These are phyloP conservation scores for Paxillus rubicundulus DNA, from an alignment of 768 basidiomycete genomes.

Conservation along the genomic window DNA sequence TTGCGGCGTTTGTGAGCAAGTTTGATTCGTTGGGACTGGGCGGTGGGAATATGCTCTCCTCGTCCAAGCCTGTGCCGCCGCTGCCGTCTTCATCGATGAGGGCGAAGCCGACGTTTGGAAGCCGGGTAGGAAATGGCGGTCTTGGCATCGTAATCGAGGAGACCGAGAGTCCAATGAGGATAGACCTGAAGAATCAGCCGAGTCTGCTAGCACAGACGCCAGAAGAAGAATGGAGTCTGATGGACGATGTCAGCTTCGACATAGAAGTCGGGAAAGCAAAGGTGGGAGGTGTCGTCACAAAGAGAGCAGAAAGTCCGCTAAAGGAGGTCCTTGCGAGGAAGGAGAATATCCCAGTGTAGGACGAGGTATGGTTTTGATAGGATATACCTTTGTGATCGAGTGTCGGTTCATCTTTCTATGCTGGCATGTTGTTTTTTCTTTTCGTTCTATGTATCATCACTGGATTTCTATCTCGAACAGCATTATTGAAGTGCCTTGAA, in stretches of 20 bases:
- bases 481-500: too few relatives aligned
- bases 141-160: slow-evolving; percentile 31
- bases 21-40: slow-evolving; percentile 72
- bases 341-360: slow-evolving; percentile 22
- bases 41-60: slow-evolving; percentile 32
- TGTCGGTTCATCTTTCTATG: neutral
- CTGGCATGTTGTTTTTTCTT: too few relatives aligned
- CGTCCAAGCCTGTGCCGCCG: slow-evolving; percentile 13
- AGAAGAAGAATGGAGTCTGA: slow-evolving; percentile 49
- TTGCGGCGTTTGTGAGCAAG: slow-evolving; percentile 78
- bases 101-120: slow-evolving; percentile 51
- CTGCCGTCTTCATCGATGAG: slow-evolving; percentile 29
- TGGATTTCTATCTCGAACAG: too few relatives aligned
- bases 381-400: neutral
- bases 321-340: slow-evolving; percentile 31
- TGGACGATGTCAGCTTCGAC: slow-evolving; percentile 56
- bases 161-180: slow-evolving; percentile 51
- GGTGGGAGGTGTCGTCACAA: slow-evolving; percentile 20
- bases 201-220: slow-evolving; percentile 61
- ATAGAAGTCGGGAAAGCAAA: slow-evolving; percentile 28
- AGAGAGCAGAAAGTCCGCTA: slow-evolving; percentile 31
- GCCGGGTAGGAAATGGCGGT: slow-evolving; percentile 23
- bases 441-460: too few relatives aligned
- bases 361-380: neutral
- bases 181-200: slow-evolving; percentile 43